Evolutionary conservation across 2,329 filamentous ascomycete genomes (phyloP), one percentile per base, ranked within the genome.

Genomic region (Calycina herbarum): DNA sequence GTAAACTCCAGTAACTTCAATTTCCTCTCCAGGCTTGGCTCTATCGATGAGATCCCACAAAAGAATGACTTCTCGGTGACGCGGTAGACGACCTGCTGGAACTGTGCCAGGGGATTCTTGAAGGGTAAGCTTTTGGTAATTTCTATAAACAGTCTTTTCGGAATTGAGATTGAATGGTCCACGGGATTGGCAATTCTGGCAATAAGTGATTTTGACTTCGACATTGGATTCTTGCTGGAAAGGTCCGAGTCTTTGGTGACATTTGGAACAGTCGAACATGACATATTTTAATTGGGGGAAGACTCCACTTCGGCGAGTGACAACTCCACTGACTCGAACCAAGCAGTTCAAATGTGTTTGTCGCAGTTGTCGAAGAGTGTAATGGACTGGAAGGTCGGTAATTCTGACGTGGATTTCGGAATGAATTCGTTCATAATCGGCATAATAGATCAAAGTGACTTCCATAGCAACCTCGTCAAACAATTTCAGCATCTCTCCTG

Each of bases 281-380:
- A 99, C 92, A 78, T 98, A 97, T 78, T 98, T 98, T 67, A 99
- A 83, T 80, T 99, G 95, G 2, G 95, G 95, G 77, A 99, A 99
- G 59, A 99, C 96, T 64, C 95, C 95, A 31, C 90, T 96, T 71
- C 95, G 88, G 69, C 95, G 89, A 40, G 95, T 99, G 33, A 99
- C 95, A 4, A 99, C 95, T 71, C 95, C 95, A 72, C 91, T 94
- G 63, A 99, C 95, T 62, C 94, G 89, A 48, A 99, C 92, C 56
- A 99, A 84, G 74, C 94, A 97, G 83, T 99, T 99, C 66, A 99
- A 85, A 76, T 99, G 96, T 3, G 90, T 93, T 79, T 99, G 95
- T 67, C 95, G 92, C 57, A 99, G 85, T 77, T 99, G 94, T 60
- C 95, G 92, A 59, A 99, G 86, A 1, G 95, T 99, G 79, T 97